A percentile compares a stretch with the other conserved stretches of the same genome.
phyloP scores from a whole-genome alignment of 169 alveolate genomes.

The Theileria orientalis region DNA sequence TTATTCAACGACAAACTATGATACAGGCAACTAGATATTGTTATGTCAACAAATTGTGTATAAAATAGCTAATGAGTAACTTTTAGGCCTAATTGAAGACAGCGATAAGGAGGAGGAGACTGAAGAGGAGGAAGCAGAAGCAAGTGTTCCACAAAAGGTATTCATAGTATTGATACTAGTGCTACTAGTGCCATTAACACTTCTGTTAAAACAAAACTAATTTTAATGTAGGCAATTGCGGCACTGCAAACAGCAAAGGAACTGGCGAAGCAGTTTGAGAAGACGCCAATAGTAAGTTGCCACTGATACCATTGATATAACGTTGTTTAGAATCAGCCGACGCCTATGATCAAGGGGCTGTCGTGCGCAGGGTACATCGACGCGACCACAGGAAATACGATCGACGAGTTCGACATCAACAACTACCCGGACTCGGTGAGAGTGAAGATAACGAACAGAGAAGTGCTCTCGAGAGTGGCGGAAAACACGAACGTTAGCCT shows the following conservation, averaged over 20 bases:
- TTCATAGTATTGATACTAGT: background rate
- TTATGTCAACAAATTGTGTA: background rate
- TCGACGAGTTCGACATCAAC: conserved; percentile 87
- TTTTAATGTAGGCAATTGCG: background rate
- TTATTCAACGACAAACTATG: background rate
- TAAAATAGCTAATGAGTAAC: conserved; percentile 10
- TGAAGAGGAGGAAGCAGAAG: conserved; percentile 14
- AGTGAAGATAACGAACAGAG: conserved; percentile 82
- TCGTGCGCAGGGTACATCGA: conserved; percentile 65
- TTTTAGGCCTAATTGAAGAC: conserved; percentile 4
- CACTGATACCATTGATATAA: background rate
- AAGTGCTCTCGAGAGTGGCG: conserved; percentile 74
- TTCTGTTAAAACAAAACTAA: background rate
- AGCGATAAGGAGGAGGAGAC: conserved; percentile 56
- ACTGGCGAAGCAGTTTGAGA: conserved; percentile 25
- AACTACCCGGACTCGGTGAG: conserved; percentile 88
- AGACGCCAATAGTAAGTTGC: conserved; percentile 1
- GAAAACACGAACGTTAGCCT: conserved; percentile 82
- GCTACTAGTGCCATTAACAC: background rate
- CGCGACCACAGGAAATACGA: conserved; percentile 76
- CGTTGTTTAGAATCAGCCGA: conserved; percentile 30
- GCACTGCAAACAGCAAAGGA: conserved; percentile 27
- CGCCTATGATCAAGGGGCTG: conserved; percentile 66
- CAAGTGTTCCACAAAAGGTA: background rate
- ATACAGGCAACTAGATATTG: background rate